Conservation (phyloP, 805 yeast genomes). For the Yarrowia yakushimensis region DNA sequence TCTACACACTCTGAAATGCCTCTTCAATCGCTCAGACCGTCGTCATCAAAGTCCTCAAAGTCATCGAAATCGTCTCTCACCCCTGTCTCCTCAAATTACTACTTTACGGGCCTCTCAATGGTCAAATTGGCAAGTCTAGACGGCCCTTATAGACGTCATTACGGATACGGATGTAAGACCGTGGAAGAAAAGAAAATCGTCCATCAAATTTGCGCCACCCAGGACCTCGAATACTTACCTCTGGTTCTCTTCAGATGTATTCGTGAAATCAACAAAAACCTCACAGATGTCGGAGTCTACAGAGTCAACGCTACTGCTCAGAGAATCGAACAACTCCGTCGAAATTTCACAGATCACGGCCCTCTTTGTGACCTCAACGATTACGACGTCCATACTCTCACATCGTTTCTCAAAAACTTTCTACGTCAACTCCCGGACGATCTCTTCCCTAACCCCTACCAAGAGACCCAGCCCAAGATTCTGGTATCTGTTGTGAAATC, state of each 20-base stretch:
- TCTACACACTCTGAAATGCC: not conserved
- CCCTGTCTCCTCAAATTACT: not conserved
- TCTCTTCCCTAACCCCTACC: not conserved
- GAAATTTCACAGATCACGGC: not conserved
- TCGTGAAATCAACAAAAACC: not conserved
- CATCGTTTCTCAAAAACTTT: not conserved
- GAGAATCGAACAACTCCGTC: not conserved
- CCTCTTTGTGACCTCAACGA: not conserved
- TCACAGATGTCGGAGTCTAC: constrained; percentile 10
- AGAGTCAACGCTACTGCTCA: not conserved
- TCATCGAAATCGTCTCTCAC: not conserved
- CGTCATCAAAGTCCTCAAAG: not conserved
- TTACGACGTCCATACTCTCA: not conserved
- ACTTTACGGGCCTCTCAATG: not conserved
- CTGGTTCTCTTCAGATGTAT: constrained; percentile 13
- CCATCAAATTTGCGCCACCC: constrained; percentile 5
- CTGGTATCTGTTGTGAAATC: not conserved
- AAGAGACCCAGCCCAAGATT: not conserved
- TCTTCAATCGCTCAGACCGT: not conserved
- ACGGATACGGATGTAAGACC: not conserved
- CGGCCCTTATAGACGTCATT: not conserved
- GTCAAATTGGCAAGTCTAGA: not conserved
- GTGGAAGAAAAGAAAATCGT: not conserved
- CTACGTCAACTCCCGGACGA: constrained; percentile 10
- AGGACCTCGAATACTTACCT: constrained; percentile 8